A percentile compares a stretch with the other conserved stretches of the same genome.
phyloP scores from a whole-genome alignment of 2,329 filamentous ascomycete species.

The Hortaea werneckii region DNA sequence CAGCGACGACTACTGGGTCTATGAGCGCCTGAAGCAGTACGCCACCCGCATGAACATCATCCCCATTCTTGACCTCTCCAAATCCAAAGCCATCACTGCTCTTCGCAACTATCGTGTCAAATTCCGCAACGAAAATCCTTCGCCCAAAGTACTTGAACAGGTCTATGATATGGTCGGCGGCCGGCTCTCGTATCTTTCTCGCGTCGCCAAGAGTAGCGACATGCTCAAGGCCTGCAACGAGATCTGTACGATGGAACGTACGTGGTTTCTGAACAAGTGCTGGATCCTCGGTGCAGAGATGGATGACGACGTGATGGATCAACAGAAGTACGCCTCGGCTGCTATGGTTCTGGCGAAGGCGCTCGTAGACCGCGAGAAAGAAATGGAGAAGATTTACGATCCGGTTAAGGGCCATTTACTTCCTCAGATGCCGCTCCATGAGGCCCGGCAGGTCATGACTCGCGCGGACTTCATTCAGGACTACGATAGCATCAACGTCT shows the following conservation, averaged over 20 bases:
- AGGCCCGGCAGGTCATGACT: slow-evolving; percentile 88
- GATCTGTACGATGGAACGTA: slow-evolving; percentile 62
- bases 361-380: slow-evolving; percentile 71
- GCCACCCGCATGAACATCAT: slow-evolving; percentile 93
- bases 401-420: slow-evolving; percentile 60
- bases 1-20: slow-evolving; percentile 97
- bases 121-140: slow-evolving; percentile 57
- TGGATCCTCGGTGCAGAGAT: slow-evolving; percentile 66
- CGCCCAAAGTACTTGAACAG: slow-evolving; percentile 51
- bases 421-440: slow-evolving; percentile 69
- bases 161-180: slow-evolving; percentile 85
- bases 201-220: slow-evolving; percentile 74
- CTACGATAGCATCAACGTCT: slow-evolving; percentile 89
- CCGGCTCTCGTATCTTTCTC: slow-evolving; percentile 74
- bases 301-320: slow-evolving; percentile 98
- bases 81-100: slow-evolving; percentile 64
- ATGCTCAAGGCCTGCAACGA: slow-evolving; percentile 70
- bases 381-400: slow-evolving; percentile 54
- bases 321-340: slow-evolving; percentile 89
- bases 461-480: slow-evolving; percentile 83
- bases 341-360: slow-evolving; percentile 89
- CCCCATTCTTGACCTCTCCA: slow-evolving; percentile 72
- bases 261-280: slow-evolving; percentile 71
- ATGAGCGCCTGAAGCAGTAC: slow-evolving; percentile 84
- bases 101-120: slow-evolving; percentile 69